Evolutionary conservation across 257 asterid species (phyloP), one percentile per base, ranked within the genome.

Genomic region (Anisodus tanguticus): DNA sequence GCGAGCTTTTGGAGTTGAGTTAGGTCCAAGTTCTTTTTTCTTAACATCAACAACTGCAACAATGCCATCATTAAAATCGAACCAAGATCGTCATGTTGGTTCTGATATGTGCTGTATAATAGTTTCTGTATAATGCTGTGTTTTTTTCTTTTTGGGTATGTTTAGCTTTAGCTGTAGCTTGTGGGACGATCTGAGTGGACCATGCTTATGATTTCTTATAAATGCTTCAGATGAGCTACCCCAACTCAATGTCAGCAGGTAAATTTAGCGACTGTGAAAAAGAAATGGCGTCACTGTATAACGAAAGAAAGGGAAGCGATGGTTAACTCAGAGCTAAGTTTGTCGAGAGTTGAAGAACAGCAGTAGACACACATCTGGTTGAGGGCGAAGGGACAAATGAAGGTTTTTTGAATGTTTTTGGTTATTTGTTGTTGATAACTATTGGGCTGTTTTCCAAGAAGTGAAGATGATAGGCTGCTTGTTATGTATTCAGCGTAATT

Each of bases 391-490:
- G 64, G 19, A 54, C 66, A 26, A 6, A 77, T 31, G 26, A 77
- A 53, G 66, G 66, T 77, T 76, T 77, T 76, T 76, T 54, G 81
- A 26, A 51, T 76, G 81, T 19, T 51, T 53, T 77, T 77, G 53
- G 64, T 77, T 26, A 77, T 53, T 77, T 53, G 58, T 71, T 71
- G 51, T 77, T 77, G 19, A 53, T 53, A 53, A 31, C 66, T 35
- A 39, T 15, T 77, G 82, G 66, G 64, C 66, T 77, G 82, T 77
- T 55, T 71, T 77, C 62, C 82, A 54, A 77, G 82, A 31, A 77
- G 64, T 77, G 49, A 31, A 12, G 31, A 77, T 53, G 66, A 15
- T 51, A 26, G 49, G 43, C 13, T 77, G 49, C 82, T 77, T 53
- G 64, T 53, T 77, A 53, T 64, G 11, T 77, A 77, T 31, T 77